phyloP scores from a whole-genome alignment of 371 early-diverging fungal genomes.

The Amoeboradix gromovi region DNA sequence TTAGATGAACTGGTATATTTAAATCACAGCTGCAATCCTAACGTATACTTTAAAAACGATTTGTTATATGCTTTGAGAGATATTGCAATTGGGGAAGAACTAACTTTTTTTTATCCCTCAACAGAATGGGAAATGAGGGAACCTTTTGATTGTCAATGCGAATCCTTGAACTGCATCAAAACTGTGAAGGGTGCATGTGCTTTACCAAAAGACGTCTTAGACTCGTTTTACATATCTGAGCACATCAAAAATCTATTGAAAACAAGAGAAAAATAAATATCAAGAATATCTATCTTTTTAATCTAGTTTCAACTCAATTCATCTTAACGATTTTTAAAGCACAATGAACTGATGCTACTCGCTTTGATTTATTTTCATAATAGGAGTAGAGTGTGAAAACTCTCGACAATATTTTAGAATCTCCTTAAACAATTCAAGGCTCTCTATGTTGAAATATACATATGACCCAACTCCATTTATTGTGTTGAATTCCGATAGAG shows the following conservation, averaged over 20 bases:
- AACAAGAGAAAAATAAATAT: neutral
- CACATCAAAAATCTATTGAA: neutral
- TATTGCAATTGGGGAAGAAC: conserved; percentile 23
- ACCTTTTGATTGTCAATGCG: conserved; percentile 56
- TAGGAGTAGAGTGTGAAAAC: too few species aligned
- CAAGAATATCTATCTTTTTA: too few species aligned
- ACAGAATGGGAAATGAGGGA: conserved; percentile 63
- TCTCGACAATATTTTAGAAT: too few species aligned
- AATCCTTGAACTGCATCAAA: conserved; percentile 23
- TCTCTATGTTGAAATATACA: too few species aligned
- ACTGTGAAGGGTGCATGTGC: conserved; percentile 26
- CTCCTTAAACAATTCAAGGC: too few species aligned
- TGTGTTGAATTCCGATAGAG: neutral
- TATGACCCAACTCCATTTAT: neutral
- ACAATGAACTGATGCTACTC: too few species aligned
- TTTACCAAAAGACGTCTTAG: conserved; percentile 8
- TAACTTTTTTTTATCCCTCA: conserved; percentile 50
- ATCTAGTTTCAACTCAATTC: too few species aligned
- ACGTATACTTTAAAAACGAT: conserved; percentile 24
- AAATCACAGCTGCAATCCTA: conserved; percentile 26
- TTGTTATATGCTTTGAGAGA: conserved; percentile 21
- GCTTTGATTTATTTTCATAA: too few species aligned
- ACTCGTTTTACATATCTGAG: neutral
- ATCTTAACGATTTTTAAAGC: too few species aligned
- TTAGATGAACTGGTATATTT: neutral